Conservation (phyloP, 192 early-diverging fungal species). For the Coemansia sp. region DNA sequence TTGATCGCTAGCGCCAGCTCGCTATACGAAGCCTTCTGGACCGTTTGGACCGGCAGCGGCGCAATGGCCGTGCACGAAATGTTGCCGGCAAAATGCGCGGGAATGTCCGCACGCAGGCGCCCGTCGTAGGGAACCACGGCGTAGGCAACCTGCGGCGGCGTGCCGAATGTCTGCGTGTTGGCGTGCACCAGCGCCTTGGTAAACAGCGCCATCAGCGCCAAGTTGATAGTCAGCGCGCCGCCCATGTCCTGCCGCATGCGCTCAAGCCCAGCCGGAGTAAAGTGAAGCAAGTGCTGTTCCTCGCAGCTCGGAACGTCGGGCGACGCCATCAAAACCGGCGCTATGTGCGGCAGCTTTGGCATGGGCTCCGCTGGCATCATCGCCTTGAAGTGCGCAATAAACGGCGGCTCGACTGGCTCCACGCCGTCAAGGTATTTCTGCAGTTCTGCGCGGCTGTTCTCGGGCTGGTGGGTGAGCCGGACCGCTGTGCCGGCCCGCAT, state of each 20-base stretch:
- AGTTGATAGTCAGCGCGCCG: conserved; percentile 9
- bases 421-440: conserved; percentile 21
- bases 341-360: conserved; percentile 10
- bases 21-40: conserved; percentile 9
- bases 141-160: conserved; percentile 15
- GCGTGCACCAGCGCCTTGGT: conserved; percentile 20
- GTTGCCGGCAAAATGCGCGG: conserved; percentile 27
- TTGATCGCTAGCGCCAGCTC: conserved; percentile 26
- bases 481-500: conserved; percentile 1
- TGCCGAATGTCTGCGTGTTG: conserved; percentile 13
- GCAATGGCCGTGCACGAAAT: conserved; percentile 23
- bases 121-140: conserved; percentile 37
- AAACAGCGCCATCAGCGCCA: conserved; percentile 18
- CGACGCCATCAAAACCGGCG: conserved; percentile 29
- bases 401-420: conserved; percentile 16
- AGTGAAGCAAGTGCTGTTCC: conserved; percentile 43
- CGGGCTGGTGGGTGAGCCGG: conserved; percentile 10
- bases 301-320: conserved; percentile 15
- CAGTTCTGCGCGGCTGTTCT: conserved; percentile 20
- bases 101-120: conserved; percentile 21
- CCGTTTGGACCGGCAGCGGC: conserved; percentile 2
- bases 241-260: conserved; percentile 37
- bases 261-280: conserved; percentile 18
- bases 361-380: neutral
- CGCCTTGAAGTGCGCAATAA: conserved; percentile 30